Base-by-base conservation (phyloP, 2,329 filamentous ascomycete genomes). In the Fusarium aywerte region DNA sequence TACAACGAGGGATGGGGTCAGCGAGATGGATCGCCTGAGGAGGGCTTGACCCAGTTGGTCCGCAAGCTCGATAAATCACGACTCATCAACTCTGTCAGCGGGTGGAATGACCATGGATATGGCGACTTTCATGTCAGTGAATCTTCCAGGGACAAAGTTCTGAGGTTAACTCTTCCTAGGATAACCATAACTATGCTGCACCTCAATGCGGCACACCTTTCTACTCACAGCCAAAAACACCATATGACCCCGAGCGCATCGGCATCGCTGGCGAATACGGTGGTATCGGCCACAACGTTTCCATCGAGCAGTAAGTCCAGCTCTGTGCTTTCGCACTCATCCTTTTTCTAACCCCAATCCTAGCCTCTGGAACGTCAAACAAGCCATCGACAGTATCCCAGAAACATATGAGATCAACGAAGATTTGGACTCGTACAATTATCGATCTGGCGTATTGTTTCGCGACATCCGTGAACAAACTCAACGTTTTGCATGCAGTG, bases 221-320 rank as follows among this genome's bases (percentile, higher is more conserved):
- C 72, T 90, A 89, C 76, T 90, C 88, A 0, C 80, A 79, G 4
- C 69, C 77, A 5, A 86, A 85, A 0, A 82, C 79, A 7, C 88
- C 85, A 2, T 87, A 84, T 71, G 89, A 89, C 63, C 77, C 82
- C 0, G 78, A 69, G 7, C 84, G 90, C 1, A 90, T 92, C 31
- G 89, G 85, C 0, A 83, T 92, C 67, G 89, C 91, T 65, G 90
- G 90, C 27, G 90, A 92, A 70, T 92, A 91, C 57, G 90, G 89
- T 4, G 90, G 90, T 0, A 83, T 91, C 13, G 90, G 90, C 0
- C 82, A 89, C 47, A 90, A 90, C 51, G 83, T 89, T 5, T 85
- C 87, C 0, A 84, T 83, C 15, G 84, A 89, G 0, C 65, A 68
- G 65, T 58, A 36, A 38, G 65, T 15, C 4, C 7, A 3, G 2